A percentile compares a stretch with the other conserved stretches of the same genome.
These are phyloP conservation scores for Didymella exigua DNA, from an alignment of 2,329 filamentous ascomycete species.

Conservation along the genomic window DNA sequence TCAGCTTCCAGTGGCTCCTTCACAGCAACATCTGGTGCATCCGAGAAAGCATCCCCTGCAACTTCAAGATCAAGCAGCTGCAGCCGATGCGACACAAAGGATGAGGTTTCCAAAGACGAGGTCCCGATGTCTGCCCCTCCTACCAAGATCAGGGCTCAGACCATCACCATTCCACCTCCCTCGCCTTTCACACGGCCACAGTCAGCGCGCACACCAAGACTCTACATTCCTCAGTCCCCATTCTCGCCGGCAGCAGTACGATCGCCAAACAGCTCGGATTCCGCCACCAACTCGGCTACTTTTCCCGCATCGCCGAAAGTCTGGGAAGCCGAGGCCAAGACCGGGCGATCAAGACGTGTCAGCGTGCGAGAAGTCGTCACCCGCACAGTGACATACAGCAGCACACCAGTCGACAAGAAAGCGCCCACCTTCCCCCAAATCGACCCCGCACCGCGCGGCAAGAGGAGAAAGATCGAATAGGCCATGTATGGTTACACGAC, in stretches of 20 bases:
- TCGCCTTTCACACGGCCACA: slow-evolving; percentile 67
- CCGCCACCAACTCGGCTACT: slow-evolving; percentile 55
- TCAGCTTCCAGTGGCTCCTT: slow-evolving; percentile 45
- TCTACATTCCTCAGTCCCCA: slow-evolving; percentile 80
- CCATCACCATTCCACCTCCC: slow-evolving; percentile 65
- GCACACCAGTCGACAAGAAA: slow-evolving; percentile 51
- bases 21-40: slow-evolving; percentile 43
- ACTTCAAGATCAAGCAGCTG: slow-evolving; percentile 49
- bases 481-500: slow-evolving; percentile 23
- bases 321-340: slow-evolving; percentile 75
- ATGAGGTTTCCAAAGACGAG: slow-evolving; percentile 34
- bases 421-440: slow-evolving; percentile 63
- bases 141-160: slow-evolving; percentile 51
- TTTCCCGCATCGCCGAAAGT: slow-evolving; percentile 80
- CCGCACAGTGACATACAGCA: slow-evolving; percentile 89
- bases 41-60: slow-evolving; percentile 41
- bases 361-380: slow-evolving; percentile 89
- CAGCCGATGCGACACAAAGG: slow-evolving; percentile 39
- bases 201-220: slow-evolving; percentile 64
- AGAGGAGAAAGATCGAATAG: slow-evolving; percentile 77
- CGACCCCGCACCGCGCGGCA: slow-evolving; percentile 88
- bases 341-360: slow-evolving; percentile 63
- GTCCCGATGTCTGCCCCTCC: slow-evolving; percentile 53
- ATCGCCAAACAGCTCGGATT: slow-evolving; percentile 69
- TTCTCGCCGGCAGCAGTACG: slow-evolving; percentile 65